phyloP scores from a whole-genome alignment of 805 yeast genomes.

The Ogataea ganodermae region DNA sequence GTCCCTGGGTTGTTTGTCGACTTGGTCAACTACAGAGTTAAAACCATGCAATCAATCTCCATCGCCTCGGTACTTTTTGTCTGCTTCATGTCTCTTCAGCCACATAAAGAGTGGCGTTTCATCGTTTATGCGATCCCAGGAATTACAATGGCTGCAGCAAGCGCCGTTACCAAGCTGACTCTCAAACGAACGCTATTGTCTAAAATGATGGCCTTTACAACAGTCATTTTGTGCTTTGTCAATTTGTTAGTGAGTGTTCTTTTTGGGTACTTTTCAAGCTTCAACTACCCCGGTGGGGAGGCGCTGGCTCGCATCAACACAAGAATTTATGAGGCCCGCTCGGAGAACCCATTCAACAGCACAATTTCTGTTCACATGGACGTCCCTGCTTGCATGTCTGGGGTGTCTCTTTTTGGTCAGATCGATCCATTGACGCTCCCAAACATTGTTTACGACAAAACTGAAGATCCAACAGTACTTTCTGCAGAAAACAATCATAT shows the following conservation, averaged over 20 bases:
- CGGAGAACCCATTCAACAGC: constrained; percentile 5
- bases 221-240: constrained; percentile 36
- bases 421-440: constrained; percentile 40
- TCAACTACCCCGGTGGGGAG: constrained; percentile 88
- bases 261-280: constrained; percentile 63
- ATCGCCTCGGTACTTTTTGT: constrained; percentile 57
- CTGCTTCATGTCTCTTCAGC: constrained; percentile 70
- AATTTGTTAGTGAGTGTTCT: constrained; percentile 46
- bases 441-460: constrained; percentile 64
- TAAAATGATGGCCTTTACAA: constrained; percentile 29
- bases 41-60: constrained; percentile 46
- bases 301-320: constrained; percentile 60
- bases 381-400: constrained; percentile 83
- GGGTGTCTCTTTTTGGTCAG: constrained; percentile 76
- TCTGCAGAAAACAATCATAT: constrained; percentile 18
- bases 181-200: constrained; percentile 13
- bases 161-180: constrained; percentile 25
- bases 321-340: constrained; percentile 10
- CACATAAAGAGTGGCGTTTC: constrained; percentile 95
- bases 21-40: constrained; percentile 30
- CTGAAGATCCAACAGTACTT: constrained; percentile 54
- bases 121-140: constrained; percentile 75
- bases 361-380: constrained; percentile 65
- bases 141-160: constrained; percentile 62
- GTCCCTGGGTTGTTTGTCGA: constrained; percentile 37